Evolutionary conservation across 768 basidiomycete genomes (phyloP), one percentile per base, ranked within the genome.

Genomic region (Pholiota molesta): DNA sequence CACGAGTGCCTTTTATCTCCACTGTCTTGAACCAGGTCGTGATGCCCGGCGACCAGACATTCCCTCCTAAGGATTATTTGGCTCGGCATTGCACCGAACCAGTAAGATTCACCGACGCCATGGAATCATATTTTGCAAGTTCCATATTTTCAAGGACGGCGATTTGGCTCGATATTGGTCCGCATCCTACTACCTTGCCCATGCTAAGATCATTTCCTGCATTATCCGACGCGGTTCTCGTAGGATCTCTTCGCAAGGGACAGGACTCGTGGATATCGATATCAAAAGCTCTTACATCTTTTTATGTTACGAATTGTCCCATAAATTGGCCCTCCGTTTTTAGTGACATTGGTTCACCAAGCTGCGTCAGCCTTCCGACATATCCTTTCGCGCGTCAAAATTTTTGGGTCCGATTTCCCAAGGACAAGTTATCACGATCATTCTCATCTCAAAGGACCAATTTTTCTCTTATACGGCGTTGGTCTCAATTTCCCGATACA

Each of bases 91-190:
- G 87, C 66, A 74, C 71, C 5, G 77, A 82, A 62, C 86, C 86
- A 29, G 89, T 87, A 49, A 78, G 71, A 31, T 90, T 90, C 65
- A 74, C 80, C 14, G 75, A 77, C 26, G 84, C 84, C 13, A 69
- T 91, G 2, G 72, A 70, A n/a, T 72, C 79, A 0, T 75, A 86
- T 10, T 31, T 77, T 1, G 63, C 74, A 5, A 62, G 60, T 23
- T 71, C 13, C 71, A 69, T 16, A 61, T 75, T 28, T 53, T 67
- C 44, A 60, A 69, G 14, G 69, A 77, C 77, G 44, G 79, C 65
- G 47, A 61, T 77, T 0, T 91, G 86, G 85, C 76, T 92, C 8
- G 90, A 92, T 71, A 79, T 91, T 45, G 86, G 90, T 1, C 87
- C 90, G 11, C 87, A 90, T 63, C 74, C 83, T 0, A 79, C 79